Base-by-base conservation (phyloP, 169 alveolate species). In the Fabrea salina region DNA sequence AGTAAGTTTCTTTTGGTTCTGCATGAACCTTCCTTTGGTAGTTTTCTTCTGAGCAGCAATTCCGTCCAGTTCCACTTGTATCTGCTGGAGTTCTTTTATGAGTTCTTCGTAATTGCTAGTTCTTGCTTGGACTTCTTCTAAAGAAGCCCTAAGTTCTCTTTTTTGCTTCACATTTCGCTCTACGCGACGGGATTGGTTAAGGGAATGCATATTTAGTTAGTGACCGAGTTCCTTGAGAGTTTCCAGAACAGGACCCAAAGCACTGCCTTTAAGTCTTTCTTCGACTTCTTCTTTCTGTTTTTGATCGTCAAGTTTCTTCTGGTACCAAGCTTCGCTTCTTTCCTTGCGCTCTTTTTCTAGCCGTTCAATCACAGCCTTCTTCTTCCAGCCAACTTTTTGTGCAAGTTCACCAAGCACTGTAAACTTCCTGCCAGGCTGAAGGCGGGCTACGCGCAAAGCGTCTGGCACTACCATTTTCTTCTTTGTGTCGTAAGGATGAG, bases 381-480 rank as follows among this genome's bases (percentile, higher is more conserved):
- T 85, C 80, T 94, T 95, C 98, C 98, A 97, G 13, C 99, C 99
- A 68, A 95, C 96, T 82, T 89, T 78, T 41, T 93, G 80, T 64
- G 97, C 93, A 25, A 97, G 90, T 30, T 96, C 97, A 44, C 99
- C 99, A 27, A 97, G 92, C 47, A 89, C 80, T 70, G 97, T 90
- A 91, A 58, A 91, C 57, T 95, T 11, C 8, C 30, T 61, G n/a
- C 25, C 92, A 39, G 98, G 96, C 78, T 90, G 89, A 75, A 94
- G 86, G 79, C 89, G 91, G 41, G 90, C 75, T 39, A 96, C 95
- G 85, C 97, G 95, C 54, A 97, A 88, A 3, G 99, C 98, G 51
- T 96, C 91, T 33, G 99, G 98, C 68, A 97, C 96, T 43, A 95
- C 98, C 80, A 92, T 89, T 85, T 96, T 95, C 89, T 96, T 95